A percentile compares a stretch with the other conserved stretches of the same genome.
Conservation (phyloP, 345 rosid genomes). For the Linum tenue region DNA sequence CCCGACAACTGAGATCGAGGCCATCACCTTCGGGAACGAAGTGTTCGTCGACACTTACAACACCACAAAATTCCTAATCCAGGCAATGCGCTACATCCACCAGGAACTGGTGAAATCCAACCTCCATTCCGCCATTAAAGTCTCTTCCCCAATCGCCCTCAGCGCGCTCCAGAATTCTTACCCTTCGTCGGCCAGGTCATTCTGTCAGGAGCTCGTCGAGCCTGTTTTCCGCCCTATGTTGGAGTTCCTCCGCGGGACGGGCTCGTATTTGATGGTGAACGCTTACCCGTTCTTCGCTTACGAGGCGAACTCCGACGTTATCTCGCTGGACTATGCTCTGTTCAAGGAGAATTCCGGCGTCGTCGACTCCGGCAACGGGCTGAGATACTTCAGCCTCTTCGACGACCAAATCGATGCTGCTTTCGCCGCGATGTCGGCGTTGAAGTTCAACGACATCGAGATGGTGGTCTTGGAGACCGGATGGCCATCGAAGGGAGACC, state of each 20-base stretch:
- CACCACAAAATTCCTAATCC: conserved; percentile 57
- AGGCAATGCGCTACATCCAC: conserved; percentile 82
- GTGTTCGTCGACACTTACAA: conserved; percentile 75
- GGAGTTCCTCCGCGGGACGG: conserved; percentile 74
- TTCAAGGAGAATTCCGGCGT: conserved; percentile 85
- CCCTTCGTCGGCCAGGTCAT: conserved; percentile 88
- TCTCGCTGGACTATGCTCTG: conserved; percentile 77
- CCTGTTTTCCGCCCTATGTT: conserved; percentile 71
- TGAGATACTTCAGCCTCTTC: conserved; percentile 64
- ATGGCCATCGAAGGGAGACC: conserved; percentile 90
- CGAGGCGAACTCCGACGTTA: conserved; percentile 83
- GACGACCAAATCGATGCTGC: conserved; percentile 98
- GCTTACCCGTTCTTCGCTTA: conserved; percentile 91
- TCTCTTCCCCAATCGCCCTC: conserved; percentile 81
- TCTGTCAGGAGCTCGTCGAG: conserved; percentile 62
- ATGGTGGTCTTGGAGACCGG: conserved; percentile 85
- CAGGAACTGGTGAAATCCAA: conserved; percentile 47
- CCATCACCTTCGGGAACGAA: conserved; percentile 88
- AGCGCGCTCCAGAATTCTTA: conserved; percentile 70
- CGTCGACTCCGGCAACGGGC: conserved; percentile 73
- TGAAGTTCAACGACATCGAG: conserved; percentile 57
- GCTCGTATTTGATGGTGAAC: conserved; percentile 81
- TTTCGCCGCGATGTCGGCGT: conserved; percentile 69
- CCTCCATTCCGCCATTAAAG: conserved; percentile 56
- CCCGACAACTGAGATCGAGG: conserved; percentile 68